These are phyloP conservation scores for Hymenoscyphus scutula DNA, from an alignment of 2,329 filamentous ascomycete genomes.

Conservation along the genomic window DNA sequence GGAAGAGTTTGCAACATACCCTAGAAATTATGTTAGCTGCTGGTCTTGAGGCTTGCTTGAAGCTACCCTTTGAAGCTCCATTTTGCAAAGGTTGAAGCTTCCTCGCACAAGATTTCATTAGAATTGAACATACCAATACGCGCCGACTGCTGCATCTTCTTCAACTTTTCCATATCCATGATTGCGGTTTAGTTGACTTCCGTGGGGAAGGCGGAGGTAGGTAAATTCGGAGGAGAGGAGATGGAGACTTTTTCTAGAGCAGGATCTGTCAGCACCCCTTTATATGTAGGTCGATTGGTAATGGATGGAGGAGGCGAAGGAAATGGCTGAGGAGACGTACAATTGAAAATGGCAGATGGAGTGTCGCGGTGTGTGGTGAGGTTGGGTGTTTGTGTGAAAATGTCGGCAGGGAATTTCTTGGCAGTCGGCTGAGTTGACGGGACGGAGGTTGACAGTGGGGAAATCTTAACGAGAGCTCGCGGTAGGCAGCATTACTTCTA, in stretches of 20 bases:
- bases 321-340: constrained; percentile 1
- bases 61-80: neutral
- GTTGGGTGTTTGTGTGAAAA: constrained; percentile 6
- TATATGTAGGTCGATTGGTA: neutral
- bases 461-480: too few relatives aligned
- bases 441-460: neutral
- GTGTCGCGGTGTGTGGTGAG: constrained; percentile 7
- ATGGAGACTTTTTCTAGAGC: constrained; percentile 16
- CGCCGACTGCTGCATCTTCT: constrained; percentile 63
- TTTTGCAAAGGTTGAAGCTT: neutral
- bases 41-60: constrained; percentile 1
- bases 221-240: constrained; percentile 15
- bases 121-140: constrained; percentile 40
- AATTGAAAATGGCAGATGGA: constrained; percentile 1
- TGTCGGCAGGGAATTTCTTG: constrained; percentile 5
- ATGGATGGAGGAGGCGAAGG: neutral
- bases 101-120: neutral
- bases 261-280: neutral
- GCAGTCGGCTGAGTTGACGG: neutral
- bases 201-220: constrained; percentile 25
- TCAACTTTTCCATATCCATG: constrained; percentile 67
- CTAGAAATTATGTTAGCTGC: constrained; percentile 24
- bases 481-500: too few relatives aligned
- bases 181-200: constrained; percentile 40
- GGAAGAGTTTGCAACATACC: constrained; percentile 23